phyloP scores from a whole-genome alignment of 1,284 basidiomycete species.

The Moniliophthora roreri region DNA sequence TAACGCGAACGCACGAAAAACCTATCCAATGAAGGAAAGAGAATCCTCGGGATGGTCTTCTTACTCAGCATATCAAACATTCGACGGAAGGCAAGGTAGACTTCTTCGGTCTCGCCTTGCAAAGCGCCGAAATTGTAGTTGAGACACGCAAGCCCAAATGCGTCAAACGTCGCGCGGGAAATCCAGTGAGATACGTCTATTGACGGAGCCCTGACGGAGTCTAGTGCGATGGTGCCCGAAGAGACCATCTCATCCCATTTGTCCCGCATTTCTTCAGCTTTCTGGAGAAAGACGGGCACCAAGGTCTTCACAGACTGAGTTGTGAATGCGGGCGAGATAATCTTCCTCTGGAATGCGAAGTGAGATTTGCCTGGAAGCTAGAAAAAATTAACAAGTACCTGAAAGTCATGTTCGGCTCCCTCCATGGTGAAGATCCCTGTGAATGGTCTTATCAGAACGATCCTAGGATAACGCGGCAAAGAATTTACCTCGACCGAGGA shows the following conservation, averaged over 20 bases:
- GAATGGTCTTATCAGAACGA: not conserved
- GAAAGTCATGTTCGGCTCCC: conserved; percentile 43
- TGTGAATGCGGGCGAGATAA: conserved; percentile 49
- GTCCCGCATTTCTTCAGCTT: conserved; percentile 45
- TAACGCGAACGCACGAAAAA: conserved; percentile 45
- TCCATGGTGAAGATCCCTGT: conserved; percentile 51
- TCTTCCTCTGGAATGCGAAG: conserved; percentile 31
- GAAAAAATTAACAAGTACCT: conserved; percentile 24
- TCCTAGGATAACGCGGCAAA: not conserved
- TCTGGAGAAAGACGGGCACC: conserved; percentile 44
- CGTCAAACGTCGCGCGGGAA: conserved; percentile 49
- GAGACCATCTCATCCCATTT: conserved; percentile 37
- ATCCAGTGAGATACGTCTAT: conserved; percentile 49
- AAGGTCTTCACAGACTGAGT: conserved; percentile 39
- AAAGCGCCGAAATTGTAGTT: conserved; percentile 49
- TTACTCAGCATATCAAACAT: conserved; percentile 48
- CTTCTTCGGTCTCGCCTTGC: conserved; percentile 43
- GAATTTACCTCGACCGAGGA: conserved; percentile 44
- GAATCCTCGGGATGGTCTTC: conserved; percentile 39
- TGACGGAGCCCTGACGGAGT: conserved; percentile 16
- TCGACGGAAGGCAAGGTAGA: conserved; percentile 47
- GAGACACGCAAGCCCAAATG: conserved; percentile 50
- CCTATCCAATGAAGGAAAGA: conserved; percentile 42
- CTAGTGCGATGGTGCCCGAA: conserved; percentile 11
- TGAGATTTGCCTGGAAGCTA: not conserved